Conservation (phyloP, 2,329 filamentous ascomycete genomes). For the Microdochium nivale region DNA sequence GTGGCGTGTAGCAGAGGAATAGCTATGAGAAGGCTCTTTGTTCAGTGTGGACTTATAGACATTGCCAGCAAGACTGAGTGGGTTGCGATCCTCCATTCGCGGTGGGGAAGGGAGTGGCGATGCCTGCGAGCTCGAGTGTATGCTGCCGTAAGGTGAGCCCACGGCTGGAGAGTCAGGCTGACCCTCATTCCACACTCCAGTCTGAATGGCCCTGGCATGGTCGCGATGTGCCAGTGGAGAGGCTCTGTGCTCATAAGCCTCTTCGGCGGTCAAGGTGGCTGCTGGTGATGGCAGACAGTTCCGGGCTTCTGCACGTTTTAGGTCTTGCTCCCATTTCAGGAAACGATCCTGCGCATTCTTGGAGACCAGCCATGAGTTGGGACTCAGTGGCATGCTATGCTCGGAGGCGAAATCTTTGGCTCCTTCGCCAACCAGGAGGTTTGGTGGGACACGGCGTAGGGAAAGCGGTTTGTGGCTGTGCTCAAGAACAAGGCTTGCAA, state of each 20-base stretch:
- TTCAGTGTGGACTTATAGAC: slow-evolving; percentile 1
- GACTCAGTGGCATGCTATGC: slow-evolving; percentile 64
- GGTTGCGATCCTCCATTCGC: slow-evolving; percentile 1
- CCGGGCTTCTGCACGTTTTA: slow-evolving; percentile 51
- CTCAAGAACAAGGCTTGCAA: slow-evolving; percentile 78
- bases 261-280: slow-evolving; percentile 5
- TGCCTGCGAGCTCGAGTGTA: neutral
- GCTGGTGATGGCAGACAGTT: slow-evolving; percentile 19
- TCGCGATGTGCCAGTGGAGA: slow-evolving; percentile 25
- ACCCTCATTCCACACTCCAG: slow-evolving; percentile 54
- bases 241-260: slow-evolving; percentile 8
- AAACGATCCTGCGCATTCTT: slow-evolving; percentile 71
- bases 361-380: slow-evolving; percentile 72
- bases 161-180: slow-evolving; percentile 47
- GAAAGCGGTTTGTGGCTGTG: slow-evolving; percentile 69
- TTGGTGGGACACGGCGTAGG: slow-evolving; percentile 82
- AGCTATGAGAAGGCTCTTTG: neutral
- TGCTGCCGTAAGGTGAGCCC: slow-evolving; percentile 10
- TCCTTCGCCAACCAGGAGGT: slow-evolving; percentile 78
- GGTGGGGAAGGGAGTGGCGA: neutral
- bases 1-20: neutral
- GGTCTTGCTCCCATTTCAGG: slow-evolving; percentile 67
- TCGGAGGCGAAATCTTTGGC: slow-evolving; percentile 80
- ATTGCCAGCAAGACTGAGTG: neutral
- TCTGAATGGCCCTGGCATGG: slow-evolving; percentile 45